phyloP scores from a whole-genome alignment of 768 basidiomycete genomes.

The Podaxis mareebaensis region DNA sequence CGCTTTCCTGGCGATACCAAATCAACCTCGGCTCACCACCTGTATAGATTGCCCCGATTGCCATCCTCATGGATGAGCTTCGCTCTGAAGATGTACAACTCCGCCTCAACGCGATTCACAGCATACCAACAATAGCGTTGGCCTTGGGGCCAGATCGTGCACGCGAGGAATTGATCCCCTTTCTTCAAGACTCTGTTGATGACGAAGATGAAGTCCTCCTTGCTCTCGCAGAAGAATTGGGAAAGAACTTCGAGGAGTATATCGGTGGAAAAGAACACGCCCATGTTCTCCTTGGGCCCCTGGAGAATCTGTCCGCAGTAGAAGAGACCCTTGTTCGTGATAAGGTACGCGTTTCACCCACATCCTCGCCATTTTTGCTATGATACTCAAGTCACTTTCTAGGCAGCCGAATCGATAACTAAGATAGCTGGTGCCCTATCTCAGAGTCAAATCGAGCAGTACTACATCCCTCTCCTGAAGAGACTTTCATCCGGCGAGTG shows the following conservation, averaged over 20 bases:
- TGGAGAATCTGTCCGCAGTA: slow-evolving; percentile 94
- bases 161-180: slow-evolving; percentile 92
- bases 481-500: slow-evolving; percentile 93
- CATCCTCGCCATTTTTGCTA: slow-evolving; percentile 14
- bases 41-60: slow-evolving; percentile 85
- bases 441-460: slow-evolving; percentile 79
- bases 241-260: slow-evolving; percentile 90
- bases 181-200: slow-evolving; percentile 98
- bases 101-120: slow-evolving; percentile 94
- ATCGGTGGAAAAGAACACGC: slow-evolving; percentile 88
- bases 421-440: slow-evolving; percentile 82
- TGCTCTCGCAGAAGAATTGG: slow-evolving; percentile 93
- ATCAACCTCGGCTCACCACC: slow-evolving; percentile 23
- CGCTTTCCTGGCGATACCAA: slow-evolving; percentile 29
- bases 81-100: slow-evolving; percentile 97
- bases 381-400: slow-evolving; percentile 15
- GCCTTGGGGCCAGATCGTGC: slow-evolving; percentile 95
- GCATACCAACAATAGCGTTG: slow-evolving; percentile 96
- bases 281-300: slow-evolving; percentile 84
- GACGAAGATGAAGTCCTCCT: slow-evolving; percentile 98
- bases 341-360: slow-evolving; percentile 61
- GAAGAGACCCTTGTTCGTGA: slow-evolving; percentile 98
- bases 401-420: slow-evolving; percentile 97
- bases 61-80: slow-evolving; percentile 96
- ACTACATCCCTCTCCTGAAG: slow-evolving; percentile 88